Base-by-base conservation (phyloP, 768 basidiomycete species). In the Termitomyces sp. region DNA sequence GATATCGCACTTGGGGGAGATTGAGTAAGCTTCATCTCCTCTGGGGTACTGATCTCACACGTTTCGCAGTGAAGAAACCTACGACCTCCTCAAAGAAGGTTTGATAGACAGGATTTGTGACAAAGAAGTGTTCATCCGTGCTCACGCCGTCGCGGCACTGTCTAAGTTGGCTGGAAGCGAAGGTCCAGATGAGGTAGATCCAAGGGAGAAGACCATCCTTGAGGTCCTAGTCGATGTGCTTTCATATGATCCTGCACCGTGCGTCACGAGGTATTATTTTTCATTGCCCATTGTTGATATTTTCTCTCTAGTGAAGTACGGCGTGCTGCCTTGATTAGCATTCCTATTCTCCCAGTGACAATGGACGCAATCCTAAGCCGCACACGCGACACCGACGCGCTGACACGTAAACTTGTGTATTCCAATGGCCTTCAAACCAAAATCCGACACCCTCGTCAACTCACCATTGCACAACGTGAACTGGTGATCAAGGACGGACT, bases 401-500 rank as follows among this genome's bases (percentile, higher is more conserved):
- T 87, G 50, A 86, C 89, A 26, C 88, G 96, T 58, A 89, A 87
- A 61, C 82, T 90, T 28, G 82, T 94, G 16, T 97, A 92, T 70
- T 76, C 86, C 1, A 74, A 77, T 13, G 80, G 91, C 0, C 79
- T 96, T n/a, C 75, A 76, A 38, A 59, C 70, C 41, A 71, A 77
- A 63, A 63, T 84, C 74, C 79, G 80, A 2, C 83, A 95, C 61
- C 88, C 89, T 2, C 82, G 88, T 5, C 83, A 82, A 14, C 79
- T 98, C 36, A 83, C 83, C 1, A 88, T 93, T 33, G 78, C 85
- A 0, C 93, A 97, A 71, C 82, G 96, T 40, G 92, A 96, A 67
- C 79, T 86, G 56, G 79, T 96, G 46, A 83, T 96, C n/a, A 85
- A 87, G 46, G 86, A 92, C 63, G 96, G 96, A 0, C 77, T 98